A percentile compares a stretch with the other conserved stretches of the same genome.
These are phyloP conservation scores for Pythium rhizo-oryzae DNA, from an alignment of 352 stramenopile species.

Conservation along the genomic window DNA sequence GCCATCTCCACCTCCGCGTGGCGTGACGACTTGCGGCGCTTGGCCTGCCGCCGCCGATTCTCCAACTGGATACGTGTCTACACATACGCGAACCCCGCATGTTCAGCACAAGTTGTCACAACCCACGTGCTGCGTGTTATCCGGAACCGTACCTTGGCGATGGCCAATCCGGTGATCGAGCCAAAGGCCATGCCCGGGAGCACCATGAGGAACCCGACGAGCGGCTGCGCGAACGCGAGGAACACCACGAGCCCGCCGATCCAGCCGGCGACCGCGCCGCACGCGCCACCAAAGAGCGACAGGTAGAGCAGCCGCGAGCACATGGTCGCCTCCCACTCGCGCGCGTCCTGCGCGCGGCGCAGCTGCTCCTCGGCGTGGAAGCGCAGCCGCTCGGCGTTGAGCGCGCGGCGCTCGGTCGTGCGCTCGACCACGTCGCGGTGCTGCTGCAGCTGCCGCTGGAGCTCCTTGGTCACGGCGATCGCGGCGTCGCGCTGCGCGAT, in stretches of 20 bases:
- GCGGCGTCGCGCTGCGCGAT: conserved; percentile 74
- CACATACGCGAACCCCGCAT: conserved; percentile 5
- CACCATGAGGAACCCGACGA: conserved; percentile 69
- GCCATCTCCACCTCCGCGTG: conserved; percentile 65
- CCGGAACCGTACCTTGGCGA: conserved; percentile 50
- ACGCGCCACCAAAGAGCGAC: conserved; percentile 52
- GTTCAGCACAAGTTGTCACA: too few species aligned
- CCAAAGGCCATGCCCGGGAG: conserved; percentile 63
- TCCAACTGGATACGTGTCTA: conserved; percentile 61
- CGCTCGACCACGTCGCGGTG: conserved; percentile 52
- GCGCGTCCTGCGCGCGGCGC: conserved; percentile 42
- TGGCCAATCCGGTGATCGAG: conserved; percentile 43
- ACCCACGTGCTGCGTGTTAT: too few species aligned
- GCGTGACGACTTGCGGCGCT: conserved; percentile 34
- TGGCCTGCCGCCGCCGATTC: conserved; percentile 45
- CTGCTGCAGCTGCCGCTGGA: conserved; percentile 62
- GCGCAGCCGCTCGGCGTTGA: conserved; percentile 67
- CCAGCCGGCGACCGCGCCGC: conserved; percentile 62
- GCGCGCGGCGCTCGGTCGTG: conserved; percentile 66
- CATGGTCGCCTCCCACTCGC: conserved; percentile 55
- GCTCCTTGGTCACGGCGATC: conserved; percentile 75
- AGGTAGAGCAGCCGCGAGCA: conserved; percentile 52
- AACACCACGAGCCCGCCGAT: conserved; percentile 47
- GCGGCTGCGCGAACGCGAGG: conserved; percentile 49
- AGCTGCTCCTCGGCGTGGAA: conserved; percentile 67